Base-by-base conservation (phyloP, 306 rosid genomes). In the Prunus salicina region DNA sequence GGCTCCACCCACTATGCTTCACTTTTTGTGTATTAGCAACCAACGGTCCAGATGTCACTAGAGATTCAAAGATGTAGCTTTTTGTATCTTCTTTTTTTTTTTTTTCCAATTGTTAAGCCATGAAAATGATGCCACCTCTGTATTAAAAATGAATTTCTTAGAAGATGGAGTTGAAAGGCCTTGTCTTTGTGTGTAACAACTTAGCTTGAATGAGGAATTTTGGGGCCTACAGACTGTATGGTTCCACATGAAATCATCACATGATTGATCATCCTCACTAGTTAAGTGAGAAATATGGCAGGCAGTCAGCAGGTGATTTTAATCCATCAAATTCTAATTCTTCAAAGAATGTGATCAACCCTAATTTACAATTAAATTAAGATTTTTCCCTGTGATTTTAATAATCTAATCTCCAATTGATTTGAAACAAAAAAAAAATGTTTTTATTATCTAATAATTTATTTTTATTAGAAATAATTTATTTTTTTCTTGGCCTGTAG, bases 211-310 rank as follows among this genome's bases (percentile, higher is more conserved):
- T 68, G 78, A 74, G 77, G 55, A 67, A 69, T 19, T 72, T 47
- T 0, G 60, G 86, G 88, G 45, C 83, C 87, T 80, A 73, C 83
- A 25, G 38, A 71, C 56, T 46, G 66, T 70, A 52, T 63, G 47
- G 45, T 53, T 76, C 53, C 80, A 76, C 83, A 71, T 83, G 84
- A 58, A 75, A 68, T 55, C 78, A 67, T 76, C 87, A 81, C 67
- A 58, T 74, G 77, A 45, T 67, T 50, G 74, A 71, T 86, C 80
- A 71, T 11, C 16, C 2, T 12, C 56, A 10, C 14, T n/a, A 22
- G 20, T 43, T 12, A 43, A 38, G 25, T 64, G 69, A 8, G 15
- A 64, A 19, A 34, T 1, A 27, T n/a, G 41, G 53, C 73, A 41
- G 69, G 66, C 14, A 32, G 25, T 51, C 6, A 16, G 3, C 68